Percentiles rank a stretch among this genome's conserved stretches.
Evolutionary conservation across 306 rosid species (phyloP).

Genomic region (Casuarina cunninghamiana): DNA sequence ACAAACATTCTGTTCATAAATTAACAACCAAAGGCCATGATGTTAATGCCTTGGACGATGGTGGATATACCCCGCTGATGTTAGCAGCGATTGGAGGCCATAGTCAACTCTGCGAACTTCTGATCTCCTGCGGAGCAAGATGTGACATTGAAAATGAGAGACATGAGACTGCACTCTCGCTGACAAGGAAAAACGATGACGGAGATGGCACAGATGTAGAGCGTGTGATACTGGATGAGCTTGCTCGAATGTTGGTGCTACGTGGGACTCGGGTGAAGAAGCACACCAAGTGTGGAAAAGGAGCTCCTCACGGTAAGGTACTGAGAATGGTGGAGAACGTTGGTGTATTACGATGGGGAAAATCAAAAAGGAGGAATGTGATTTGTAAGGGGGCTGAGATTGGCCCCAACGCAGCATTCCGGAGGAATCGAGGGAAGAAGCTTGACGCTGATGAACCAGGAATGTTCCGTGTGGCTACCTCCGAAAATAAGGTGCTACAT

Average conservation of each 20-base stretch:
- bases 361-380: slow-evolving; percentile 68
- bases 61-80: slow-evolving; percentile 86
- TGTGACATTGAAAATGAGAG: slow-evolving; percentile 45
- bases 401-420: slow-evolving; percentile 61
- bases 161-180: slow-evolving; percentile 75
- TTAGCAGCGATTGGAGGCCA: slow-evolving; percentile 88
- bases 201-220: slow-evolving; percentile 47
- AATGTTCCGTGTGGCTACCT: slow-evolving; percentile 56
- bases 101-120: slow-evolving; percentile 55
- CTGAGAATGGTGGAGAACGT: slow-evolving; percentile 49
- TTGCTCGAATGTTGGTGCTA: slow-evolving; percentile 63
- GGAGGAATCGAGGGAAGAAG: slow-evolving; percentile 49
- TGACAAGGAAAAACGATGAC: slow-evolving; percentile 49
- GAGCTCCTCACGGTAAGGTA: slow-evolving; percentile 67
- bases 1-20: slow-evolving; percentile 61
- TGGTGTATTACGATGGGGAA: slow-evolving; percentile 84
- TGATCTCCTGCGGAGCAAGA: slow-evolving; percentile 67
- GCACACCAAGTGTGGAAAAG: slow-evolving; percentile 81
- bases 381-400: slow-evolving; percentile 57
- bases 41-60: slow-evolving; percentile 70
- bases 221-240: slow-evolving; percentile 61
- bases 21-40: slow-evolving; percentile 72
- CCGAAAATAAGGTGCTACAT: slow-evolving; percentile 58
- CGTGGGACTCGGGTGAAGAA: slow-evolving; percentile 59
- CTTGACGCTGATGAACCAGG: slow-evolving; percentile 51